phyloP scores from a whole-genome alignment of 306 rosid species.

The Quercus robur region DNA sequence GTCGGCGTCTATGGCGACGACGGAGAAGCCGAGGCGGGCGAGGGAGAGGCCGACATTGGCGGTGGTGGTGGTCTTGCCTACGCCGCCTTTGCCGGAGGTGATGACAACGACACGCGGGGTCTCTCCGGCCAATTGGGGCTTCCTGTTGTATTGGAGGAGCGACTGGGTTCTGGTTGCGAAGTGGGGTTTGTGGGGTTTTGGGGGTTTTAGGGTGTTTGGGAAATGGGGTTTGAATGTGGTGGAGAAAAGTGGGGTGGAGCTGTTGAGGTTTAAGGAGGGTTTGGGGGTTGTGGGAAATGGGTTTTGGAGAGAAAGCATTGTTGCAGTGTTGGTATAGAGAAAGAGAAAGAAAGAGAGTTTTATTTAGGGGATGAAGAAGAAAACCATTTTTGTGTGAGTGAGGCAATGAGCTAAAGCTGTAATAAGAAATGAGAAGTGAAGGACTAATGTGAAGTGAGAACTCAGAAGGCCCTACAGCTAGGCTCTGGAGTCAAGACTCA shows the following conservation, averaged over 20 bases:
- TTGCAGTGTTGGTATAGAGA: neutral
- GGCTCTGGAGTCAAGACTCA: too few species aligned
- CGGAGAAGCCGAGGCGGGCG: conserved; percentile 91
- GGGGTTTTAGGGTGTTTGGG: conserved; percentile 42
- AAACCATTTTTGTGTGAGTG: neutral
- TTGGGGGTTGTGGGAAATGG: conserved; percentile 25
- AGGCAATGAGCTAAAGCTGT: too few species aligned
- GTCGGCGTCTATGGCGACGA: conserved; percentile 93
- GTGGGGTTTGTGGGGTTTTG: conserved; percentile 17
- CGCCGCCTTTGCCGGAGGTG: conserved; percentile 95
- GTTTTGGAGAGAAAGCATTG: conserved; percentile 50
- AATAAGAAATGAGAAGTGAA: neutral
- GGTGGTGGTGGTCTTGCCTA: conserved; percentile 90
- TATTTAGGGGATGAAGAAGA: neutral
- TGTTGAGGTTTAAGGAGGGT: conserved; percentile 7
- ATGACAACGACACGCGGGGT: conserved; percentile 92
- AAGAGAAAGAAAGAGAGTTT: neutral
- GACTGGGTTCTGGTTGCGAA: conserved; percentile 23
- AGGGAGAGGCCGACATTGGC: conserved; percentile 95
- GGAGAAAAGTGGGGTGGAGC: conserved; percentile 11
- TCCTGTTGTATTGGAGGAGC: conserved; percentile 85
- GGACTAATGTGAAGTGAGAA: neutral
- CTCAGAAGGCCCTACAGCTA: neutral
- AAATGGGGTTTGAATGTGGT: conserved; percentile 8
- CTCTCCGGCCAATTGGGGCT: conserved; percentile 83